These are phyloP conservation scores for Vaccinium corymbosum DNA, from an alignment of 148 eudicot genomes.

Conservation along the genomic window DNA sequence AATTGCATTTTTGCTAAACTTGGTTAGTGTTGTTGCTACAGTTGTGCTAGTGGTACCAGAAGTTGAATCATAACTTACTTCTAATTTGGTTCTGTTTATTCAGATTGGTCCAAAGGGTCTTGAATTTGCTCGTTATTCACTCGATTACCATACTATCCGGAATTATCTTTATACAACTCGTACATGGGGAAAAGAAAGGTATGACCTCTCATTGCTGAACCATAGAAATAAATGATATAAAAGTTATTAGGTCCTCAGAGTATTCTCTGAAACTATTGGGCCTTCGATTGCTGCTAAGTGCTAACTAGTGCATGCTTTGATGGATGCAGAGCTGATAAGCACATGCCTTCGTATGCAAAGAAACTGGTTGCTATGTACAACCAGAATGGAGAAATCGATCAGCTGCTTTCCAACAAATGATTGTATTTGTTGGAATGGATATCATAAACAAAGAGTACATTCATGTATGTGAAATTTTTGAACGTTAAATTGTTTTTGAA, in stretches of 20 bases:
- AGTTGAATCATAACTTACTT: background rate
- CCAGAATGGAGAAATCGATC: conserved; percentile 83
- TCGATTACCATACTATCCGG: conserved; percentile 95
- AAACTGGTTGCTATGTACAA: conserved; percentile 80
- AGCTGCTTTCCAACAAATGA: conserved; percentile 59
- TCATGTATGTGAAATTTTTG: background rate
- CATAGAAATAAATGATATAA: background rate
- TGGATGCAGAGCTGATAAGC: conserved; percentile 73
- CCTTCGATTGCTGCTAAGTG: conserved; percentile 11
- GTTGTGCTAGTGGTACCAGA: background rate
- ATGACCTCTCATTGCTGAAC: background rate
- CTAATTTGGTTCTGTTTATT: conserved; percentile 19
- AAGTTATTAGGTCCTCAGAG: background rate
- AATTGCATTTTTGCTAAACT: conserved; percentile 72
- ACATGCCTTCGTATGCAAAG: conserved; percentile 88
- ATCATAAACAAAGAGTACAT: background rate
- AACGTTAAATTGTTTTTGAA: background rate
- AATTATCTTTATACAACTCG: conserved; percentile 81
- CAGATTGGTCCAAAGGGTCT: conserved; percentile 98
- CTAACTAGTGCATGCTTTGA: background rate
- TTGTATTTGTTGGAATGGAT: background rate
- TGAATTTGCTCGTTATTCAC: conserved; percentile 94
- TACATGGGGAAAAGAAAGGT: conserved; percentile 86
- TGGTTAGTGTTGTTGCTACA: conserved; percentile 41
- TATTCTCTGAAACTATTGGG: background rate